Evolutionary conservation across 345 rosid species (phyloP).

Genomic region (Draba incana): DNA sequence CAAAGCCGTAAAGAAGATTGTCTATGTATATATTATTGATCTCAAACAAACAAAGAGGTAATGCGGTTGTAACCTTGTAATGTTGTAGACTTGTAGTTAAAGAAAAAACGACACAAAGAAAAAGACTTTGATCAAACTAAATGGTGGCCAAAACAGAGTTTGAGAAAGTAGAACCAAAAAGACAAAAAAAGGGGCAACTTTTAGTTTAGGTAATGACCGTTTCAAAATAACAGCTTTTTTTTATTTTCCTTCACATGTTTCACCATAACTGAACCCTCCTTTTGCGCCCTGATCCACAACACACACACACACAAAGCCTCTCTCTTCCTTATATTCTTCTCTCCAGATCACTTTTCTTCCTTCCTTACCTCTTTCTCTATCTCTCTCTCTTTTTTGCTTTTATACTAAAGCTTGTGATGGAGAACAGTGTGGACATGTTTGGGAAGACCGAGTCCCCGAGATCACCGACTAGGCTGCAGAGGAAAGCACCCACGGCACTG

Average conservation of each 20-base stretch:
- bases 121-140: slow-evolving; percentile 16
- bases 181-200: slow-evolving; percentile 14
- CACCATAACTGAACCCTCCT: slow-evolving; percentile 23
- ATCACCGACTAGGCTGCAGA: slow-evolving; percentile 72
- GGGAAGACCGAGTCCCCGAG: slow-evolving; percentile 31
- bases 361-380: not conserved
- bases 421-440: slow-evolving; percentile 36
- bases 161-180: slow-evolving; percentile 16
- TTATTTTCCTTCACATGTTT: slow-evolving; percentile 34
- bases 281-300: slow-evolving; percentile 20
- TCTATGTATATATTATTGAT: not conserved
- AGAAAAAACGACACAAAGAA: not conserved
- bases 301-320: slow-evolving; percentile 23
- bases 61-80: not conserved
- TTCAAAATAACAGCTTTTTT: slow-evolving; percentile 33
- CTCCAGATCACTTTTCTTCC: slow-evolving; percentile 15
- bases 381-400: not conserved
- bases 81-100: not conserved
- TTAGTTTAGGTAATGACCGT: slow-evolving; percentile 31
- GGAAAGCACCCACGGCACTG: slow-evolving; percentile 54
- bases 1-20: too few species aligned
- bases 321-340: slow-evolving; percentile 21
- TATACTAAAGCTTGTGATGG: slow-evolving; percentile 30
- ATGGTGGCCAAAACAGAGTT: not conserved
- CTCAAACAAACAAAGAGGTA: not conserved